Evolutionary conservation across 2,329 filamentous ascomycete species (phyloP).

Genomic region (Dichotomopilus funicola): DNA sequence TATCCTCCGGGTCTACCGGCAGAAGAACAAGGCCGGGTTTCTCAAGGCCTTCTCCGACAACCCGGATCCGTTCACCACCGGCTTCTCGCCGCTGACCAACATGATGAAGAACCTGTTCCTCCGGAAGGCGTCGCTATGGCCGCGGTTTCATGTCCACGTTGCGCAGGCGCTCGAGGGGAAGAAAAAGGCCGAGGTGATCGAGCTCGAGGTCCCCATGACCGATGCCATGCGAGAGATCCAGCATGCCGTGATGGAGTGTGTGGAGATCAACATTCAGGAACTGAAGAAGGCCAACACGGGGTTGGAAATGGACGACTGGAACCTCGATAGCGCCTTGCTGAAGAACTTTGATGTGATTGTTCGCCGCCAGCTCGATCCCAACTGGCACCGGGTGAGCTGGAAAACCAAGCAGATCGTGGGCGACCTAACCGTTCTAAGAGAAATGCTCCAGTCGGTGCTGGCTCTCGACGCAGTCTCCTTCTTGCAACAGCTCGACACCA

Average conservation of each 20-base stretch:
- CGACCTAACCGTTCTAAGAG: conserved; percentile 76
- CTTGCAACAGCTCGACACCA: conserved; percentile 87
- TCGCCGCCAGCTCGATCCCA: conserved; percentile 82
- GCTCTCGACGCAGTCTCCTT: conserved; percentile 88
- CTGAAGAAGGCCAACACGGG: conserved; percentile 86
- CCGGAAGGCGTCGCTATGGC: conserved; percentile 82
- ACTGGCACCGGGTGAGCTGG: conserved; percentile 95
- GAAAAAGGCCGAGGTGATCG: conserved; percentile 92
- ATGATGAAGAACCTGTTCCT: conserved; percentile 93
- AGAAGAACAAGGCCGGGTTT: conserved; percentile 90
- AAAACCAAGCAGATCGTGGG: conserved; percentile 92
- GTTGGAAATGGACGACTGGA: conserved; percentile 96
- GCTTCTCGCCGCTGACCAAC: conserved; percentile 79
- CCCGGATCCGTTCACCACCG: conserved; percentile 81
- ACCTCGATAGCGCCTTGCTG: conserved; percentile 83
- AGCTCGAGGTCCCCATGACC: conserved; percentile 93
- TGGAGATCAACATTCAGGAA: conserved; percentile 89
- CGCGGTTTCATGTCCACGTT: conserved; percentile 86
- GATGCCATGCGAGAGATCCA: conserved; percentile 91
- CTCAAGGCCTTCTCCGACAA: conserved; percentile 94
- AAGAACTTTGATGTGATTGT: conserved; percentile 88
- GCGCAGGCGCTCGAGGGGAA: conserved; percentile 84
- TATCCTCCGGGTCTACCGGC: conserved; percentile 85
- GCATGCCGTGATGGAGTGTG: conserved; percentile 89
- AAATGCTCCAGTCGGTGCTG: conserved; percentile 74